These are phyloP conservation scores for Herpotrichia juniperi DNA, from an alignment of 2,329 filamentous ascomycete genomes.

Conservation along the genomic window DNA sequence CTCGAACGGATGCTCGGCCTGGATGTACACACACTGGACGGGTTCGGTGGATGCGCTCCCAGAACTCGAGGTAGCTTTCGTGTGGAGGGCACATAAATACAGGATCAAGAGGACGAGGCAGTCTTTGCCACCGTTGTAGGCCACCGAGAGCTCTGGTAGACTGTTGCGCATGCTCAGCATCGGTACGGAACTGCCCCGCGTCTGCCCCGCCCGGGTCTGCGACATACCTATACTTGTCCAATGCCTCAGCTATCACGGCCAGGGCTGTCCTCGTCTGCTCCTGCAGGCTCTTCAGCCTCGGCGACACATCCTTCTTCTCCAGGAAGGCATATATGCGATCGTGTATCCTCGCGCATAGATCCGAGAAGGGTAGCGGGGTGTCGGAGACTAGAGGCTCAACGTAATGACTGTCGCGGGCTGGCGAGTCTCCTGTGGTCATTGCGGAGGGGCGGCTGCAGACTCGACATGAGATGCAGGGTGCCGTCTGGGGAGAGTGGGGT, in stretches of 20 bases:
- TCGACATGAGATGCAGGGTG: constrained; percentile 39
- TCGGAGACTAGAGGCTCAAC: constrained; percentile 45
- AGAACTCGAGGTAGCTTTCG: constrained; percentile 30
- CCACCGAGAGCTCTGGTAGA: constrained; percentile 79
- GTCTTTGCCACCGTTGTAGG: constrained; percentile 98
- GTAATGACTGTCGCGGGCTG: constrained; percentile 44
- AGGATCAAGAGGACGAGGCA: constrained; percentile 90
- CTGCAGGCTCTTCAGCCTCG: constrained; percentile 70
- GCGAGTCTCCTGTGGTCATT: constrained; percentile 39
- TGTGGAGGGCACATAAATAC: constrained; percentile 71
- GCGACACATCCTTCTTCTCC: constrained; percentile 60
- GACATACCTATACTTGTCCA: constrained; percentile 75
- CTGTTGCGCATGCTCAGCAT: constrained; percentile 52
- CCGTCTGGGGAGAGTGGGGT: constrained; percentile 4
- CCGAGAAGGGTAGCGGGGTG: constrained; percentile 54
- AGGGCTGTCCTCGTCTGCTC: constrained; percentile 75
- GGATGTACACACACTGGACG: constrained; percentile 87
- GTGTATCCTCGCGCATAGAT: constrained; percentile 59
- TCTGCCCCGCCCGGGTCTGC: not conserved
- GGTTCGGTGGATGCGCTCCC: constrained; percentile 44
- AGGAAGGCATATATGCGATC: constrained; percentile 71
- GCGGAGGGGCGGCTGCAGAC: constrained; percentile 34
- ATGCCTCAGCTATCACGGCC: constrained; percentile 74
- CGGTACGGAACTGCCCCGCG: not conserved
- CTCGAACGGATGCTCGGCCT: constrained; percentile 80